These are phyloP conservation scores for Termitomyces sp. DNA, from an alignment of 768 basidiomycete species.

Conservation along the genomic window DNA sequence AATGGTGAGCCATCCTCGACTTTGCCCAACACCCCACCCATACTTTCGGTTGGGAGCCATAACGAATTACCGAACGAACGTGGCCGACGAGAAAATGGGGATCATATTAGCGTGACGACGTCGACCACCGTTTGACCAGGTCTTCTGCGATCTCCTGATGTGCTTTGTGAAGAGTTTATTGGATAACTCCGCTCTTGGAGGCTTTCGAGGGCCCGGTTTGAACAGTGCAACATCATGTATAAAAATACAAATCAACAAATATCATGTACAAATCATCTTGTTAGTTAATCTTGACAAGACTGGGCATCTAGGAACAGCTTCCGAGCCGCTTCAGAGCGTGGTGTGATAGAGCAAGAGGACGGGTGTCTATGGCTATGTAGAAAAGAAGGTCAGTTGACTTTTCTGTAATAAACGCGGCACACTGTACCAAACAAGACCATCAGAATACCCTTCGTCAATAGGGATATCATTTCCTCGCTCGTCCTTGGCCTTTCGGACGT, in stretches of 20 bases:
- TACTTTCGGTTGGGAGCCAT: too few species aligned
- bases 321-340: slow-evolving; percentile 9
- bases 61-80: too few species aligned
- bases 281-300: not conserved
- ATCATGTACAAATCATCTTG: not conserved
- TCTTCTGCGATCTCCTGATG: too few species aligned
- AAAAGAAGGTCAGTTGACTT: not conserved
- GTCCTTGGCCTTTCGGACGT: slow-evolving; percentile 27
- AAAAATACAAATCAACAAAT: not conserved
- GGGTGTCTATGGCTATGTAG: slow-evolving; percentile 16
- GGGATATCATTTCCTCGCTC: slow-evolving; percentile 23
- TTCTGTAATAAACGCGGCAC: not conserved
- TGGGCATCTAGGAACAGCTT: slow-evolving; percentile 8
- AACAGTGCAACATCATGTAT: too few species aligned
- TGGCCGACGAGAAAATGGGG: too few species aligned
- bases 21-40: too few species aligned
- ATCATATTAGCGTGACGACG: too few species aligned
- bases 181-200: too few species aligned
- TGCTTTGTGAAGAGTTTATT: too few species aligned
- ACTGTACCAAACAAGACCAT: slow-evolving; percentile 13
- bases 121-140: too few species aligned
- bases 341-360: slow-evolving; percentile 14
- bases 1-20: too few species aligned
- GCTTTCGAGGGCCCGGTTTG: too few species aligned
- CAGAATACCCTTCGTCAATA: slow-evolving; percentile 18